A percentile compares a stretch with the other conserved stretches of the same genome.
These are phyloP conservation scores for Beta macrorhiza DNA, from an alignment of 179 eudicot species.

Conservation along the genomic window DNA sequence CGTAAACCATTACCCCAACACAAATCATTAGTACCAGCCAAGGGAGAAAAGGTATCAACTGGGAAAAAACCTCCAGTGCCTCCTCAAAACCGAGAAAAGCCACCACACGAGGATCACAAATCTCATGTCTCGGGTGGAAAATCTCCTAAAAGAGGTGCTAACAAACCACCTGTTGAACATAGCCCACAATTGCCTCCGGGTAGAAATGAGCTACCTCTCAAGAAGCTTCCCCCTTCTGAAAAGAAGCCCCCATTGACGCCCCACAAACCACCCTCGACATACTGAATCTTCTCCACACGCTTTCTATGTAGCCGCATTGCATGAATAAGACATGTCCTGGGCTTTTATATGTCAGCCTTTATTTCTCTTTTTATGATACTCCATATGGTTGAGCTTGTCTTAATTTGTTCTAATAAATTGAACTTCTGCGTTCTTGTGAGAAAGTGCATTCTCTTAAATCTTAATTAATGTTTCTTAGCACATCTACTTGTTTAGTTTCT, in stretches of 20 bases:
- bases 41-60: neutral
- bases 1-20: neutral
- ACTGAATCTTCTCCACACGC: neutral
- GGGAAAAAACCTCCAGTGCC: neutral
- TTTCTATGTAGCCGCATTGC: neutral
- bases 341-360: neutral
- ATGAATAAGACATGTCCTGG: neutral
- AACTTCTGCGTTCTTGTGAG: neutral
- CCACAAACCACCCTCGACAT: neutral
- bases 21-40: neutral
- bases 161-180: neutral
- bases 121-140: neutral
- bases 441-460: neutral
- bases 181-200: neutral
- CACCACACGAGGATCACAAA: neutral
- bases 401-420: neutral
- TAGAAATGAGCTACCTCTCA: neutral
- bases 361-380: neutral
- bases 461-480: too few species aligned
- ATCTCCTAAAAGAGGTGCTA: neutral
- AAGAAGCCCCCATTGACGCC: constrained; percentile 9
- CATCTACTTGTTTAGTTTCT: too few species aligned
- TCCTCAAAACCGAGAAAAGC: neutral
- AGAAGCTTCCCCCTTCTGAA: constrained; percentile 7
- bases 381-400: neutral